Percentiles rank a stretch among this genome's conserved stretches.
These are phyloP conservation scores for Russula abietina DNA, from an alignment of 768 basidiomycete genomes.

Conservation along the genomic window DNA sequence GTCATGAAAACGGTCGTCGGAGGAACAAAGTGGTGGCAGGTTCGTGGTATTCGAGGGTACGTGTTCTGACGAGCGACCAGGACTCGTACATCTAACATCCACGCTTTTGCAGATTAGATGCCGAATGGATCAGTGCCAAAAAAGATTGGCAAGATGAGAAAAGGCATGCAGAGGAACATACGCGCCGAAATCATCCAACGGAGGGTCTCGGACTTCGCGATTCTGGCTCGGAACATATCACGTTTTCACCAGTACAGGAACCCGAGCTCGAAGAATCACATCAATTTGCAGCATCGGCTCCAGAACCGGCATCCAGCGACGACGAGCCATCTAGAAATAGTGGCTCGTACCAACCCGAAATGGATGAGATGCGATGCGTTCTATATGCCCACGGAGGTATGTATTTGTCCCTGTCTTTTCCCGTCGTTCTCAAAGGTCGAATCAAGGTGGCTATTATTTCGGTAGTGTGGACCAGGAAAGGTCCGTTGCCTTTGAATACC, in stretches of 20 bases:
- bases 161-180: conserved; percentile 40
- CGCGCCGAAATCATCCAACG: neutral
- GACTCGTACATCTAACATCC: neutral
- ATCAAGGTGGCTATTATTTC: conserved; percentile 74
- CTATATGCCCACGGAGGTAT: conserved; percentile 74
- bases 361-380: conserved; percentile 82
- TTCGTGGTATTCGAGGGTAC: conserved; percentile 76
- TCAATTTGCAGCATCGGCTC: conserved; percentile 25
- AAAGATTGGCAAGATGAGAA: conserved; percentile 76
- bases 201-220: neutral
- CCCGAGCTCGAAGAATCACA: conserved; percentile 16
- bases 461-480: conserved; percentile 76
- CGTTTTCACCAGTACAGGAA: conserved; percentile 3
- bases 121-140: conserved; percentile 81
- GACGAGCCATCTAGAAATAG: conserved; percentile 30
- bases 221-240: neutral
- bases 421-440: conserved; percentile 18
- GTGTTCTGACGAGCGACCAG: conserved; percentile 18
- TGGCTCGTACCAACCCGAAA: conserved; percentile 51
- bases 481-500: conserved; percentile 30
- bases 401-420: conserved; percentile 17
- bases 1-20: conserved; percentile 66
- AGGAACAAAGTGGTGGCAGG: conserved; percentile 97
- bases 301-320: conserved; percentile 17
- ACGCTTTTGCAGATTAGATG: conserved; percentile 54